Conservation (phyloP, 352 stramenopile genomes). For the Globisporangium middletonii region DNA sequence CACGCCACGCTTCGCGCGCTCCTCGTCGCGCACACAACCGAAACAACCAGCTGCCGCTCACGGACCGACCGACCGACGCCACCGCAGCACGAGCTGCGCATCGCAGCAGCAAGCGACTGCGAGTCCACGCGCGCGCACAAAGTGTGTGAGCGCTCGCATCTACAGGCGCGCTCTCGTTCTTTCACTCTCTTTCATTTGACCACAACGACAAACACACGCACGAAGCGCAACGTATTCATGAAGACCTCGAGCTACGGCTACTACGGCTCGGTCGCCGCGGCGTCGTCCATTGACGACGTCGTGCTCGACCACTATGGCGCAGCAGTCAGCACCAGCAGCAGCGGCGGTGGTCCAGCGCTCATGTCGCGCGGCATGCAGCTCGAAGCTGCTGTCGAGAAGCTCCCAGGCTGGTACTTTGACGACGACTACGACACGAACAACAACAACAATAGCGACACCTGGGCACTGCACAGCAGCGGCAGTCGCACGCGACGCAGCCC, state of each 20-base stretch:
- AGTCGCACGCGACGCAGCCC: conserved; percentile 11
- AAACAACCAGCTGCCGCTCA: too few species aligned
- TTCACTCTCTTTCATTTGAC: background rate
- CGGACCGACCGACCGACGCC: too few species aligned
- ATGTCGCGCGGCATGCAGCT: conserved; percentile 57
- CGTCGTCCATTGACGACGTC: conserved; percentile 12
- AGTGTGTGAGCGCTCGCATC: background rate
- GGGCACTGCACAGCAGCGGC: conserved; percentile 5
- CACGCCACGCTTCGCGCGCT: too few species aligned
- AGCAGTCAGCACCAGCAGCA: background rate
- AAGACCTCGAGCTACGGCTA: conserved; percentile 16
- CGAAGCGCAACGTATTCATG: background rate
- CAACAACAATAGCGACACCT: conserved; percentile 12
- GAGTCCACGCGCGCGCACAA: too few species aligned
- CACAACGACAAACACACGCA: background rate
- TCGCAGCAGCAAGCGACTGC: too few species aligned
- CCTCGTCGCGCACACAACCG: too few species aligned
- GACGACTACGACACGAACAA: conserved; percentile 15
- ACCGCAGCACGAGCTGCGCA: too few species aligned
- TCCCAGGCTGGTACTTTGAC: conserved; percentile 65
- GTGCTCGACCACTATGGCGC: background rate
- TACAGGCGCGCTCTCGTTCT: background rate
- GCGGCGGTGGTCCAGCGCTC: conserved; percentile 5
- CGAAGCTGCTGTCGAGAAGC: conserved; percentile 57
- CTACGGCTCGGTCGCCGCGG: conserved; percentile 14